Evolutionary conservation across 306 rosid genomes (phyloP).

Genomic region (Begonia masoniana): DNA sequence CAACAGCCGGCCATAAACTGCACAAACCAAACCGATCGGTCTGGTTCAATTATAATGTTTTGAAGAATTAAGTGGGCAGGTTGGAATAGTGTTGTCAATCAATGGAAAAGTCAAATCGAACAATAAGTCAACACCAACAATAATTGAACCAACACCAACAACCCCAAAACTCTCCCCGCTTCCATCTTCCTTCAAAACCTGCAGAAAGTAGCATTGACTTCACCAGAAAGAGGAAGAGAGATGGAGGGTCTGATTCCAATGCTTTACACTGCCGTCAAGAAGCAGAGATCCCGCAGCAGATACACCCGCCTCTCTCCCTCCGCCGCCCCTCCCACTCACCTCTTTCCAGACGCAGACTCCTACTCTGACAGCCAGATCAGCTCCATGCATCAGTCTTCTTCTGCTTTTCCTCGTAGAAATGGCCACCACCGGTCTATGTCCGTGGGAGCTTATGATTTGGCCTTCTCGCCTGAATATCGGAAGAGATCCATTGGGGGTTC

Average conservation of each 20-base stretch:
- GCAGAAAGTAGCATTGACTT: too few species aligned
- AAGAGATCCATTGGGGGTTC: not conserved
- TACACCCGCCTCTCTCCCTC: slow-evolving; percentile 11
- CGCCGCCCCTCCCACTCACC: not conserved
- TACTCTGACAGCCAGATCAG: slow-evolving; percentile 1
- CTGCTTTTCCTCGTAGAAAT: not conserved
- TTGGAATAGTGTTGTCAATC: too few species aligned
- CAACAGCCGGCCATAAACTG: too few species aligned
- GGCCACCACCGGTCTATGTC: slow-evolving; percentile 2
- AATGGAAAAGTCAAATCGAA: too few species aligned
- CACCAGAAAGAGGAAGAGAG: not conserved
- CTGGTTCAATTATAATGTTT: too few species aligned
- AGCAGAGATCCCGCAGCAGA: slow-evolving; percentile 4
- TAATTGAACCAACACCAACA: too few species aligned
- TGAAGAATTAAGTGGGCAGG: too few species aligned
- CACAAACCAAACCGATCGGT: too few species aligned
- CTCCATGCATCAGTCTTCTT: not conserved
- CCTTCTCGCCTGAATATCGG: not conserved
- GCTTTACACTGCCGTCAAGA: slow-evolving; percentile 26
- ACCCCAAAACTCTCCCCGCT: too few species aligned
- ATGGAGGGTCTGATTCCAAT: slow-evolving; percentile 31
- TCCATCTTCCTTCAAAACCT: too few species aligned
- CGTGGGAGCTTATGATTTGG: not conserved
- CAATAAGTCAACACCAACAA: too few species aligned
- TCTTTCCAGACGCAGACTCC: slow-evolving; percentile 4